A percentile compares a stretch with the other conserved stretches of the same genome.
These are phyloP conservation scores for Pichia phayaonensis DNA, from an alignment of 805 yeast species.

Conservation along the genomic window DNA sequence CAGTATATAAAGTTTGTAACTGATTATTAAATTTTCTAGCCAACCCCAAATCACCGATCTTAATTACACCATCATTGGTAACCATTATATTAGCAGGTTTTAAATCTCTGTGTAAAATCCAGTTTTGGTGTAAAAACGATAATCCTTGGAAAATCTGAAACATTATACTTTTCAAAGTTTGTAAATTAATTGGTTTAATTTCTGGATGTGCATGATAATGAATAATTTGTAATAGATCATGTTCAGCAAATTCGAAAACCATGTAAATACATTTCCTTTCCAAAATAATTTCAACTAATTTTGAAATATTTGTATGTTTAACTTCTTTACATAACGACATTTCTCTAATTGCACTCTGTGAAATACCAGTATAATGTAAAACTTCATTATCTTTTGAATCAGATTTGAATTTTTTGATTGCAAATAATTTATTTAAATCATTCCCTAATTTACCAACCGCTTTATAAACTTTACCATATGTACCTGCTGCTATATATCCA, in stretches of 20 bases:
- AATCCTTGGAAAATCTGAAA: conserved; percentile 94
- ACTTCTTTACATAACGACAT: conserved; percentile 92
- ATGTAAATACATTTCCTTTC: conserved; percentile 88
- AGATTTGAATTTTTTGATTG: conserved; percentile 92
- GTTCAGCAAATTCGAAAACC: conserved; percentile 95
- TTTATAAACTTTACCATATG: conserved; percentile 92
- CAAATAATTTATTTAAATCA: conserved; percentile 41
- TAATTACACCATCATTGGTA: conserved; percentile 78
- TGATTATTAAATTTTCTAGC: conserved; percentile 86
- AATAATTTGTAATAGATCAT: conserved; percentile 87
- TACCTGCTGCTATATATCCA: conserved; percentile 98
- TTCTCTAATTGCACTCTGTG: conserved; percentile 93
- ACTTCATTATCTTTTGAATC: conserved; percentile 84
- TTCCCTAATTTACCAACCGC: conserved; percentile 45
- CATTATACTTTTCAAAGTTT: conserved; percentile 72
- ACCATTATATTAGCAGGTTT: conserved; percentile 99
- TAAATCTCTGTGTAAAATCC: conserved; percentile 92
- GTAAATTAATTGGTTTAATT: conserved; percentile 65
- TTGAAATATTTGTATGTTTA: conserved; percentile 69
- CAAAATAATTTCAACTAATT: conserved; percentile 71
- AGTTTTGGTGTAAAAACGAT: conserved; percentile 84
- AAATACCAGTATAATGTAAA: conserved; percentile 85
- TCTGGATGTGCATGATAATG: conserved; percentile 93
- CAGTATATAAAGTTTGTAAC: conserved; percentile 76
- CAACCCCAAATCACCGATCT: conserved; percentile 90